Evolutionary conservation across 2,329 filamentous ascomycete species (phyloP), one percentile per base, ranked within the genome.

Genomic region (Alternaria sp.): DNA sequence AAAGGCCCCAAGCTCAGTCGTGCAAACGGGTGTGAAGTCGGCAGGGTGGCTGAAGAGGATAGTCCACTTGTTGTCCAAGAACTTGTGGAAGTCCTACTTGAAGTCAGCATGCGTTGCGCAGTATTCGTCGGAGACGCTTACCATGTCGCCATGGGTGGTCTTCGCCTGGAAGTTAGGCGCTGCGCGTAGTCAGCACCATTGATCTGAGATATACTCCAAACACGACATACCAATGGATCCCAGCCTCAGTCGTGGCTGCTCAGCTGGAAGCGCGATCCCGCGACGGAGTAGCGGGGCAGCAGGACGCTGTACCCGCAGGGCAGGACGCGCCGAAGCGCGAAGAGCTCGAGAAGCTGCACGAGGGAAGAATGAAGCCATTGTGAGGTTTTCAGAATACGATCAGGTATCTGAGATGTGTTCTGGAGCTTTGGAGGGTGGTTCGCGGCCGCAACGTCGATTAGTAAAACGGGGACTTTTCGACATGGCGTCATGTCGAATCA

Each of bases 21-120:
- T 97, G 87, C 94, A 97, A 63, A 97, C 94, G 58, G 94, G 94
- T 2, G 94, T 97, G 86, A 92, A 97, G 83, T 97, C 94, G 63
- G 83, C 91, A 4, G 92, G 92, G 84, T 95, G 92, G 30, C 90
- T 93, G 86, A 96, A 95, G 73, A 96, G 85, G 69, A 96, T 88
- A 62, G 90, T 89, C 92, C 92, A 95, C 76, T 87, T 90, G 84
- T 91, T 85, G 76, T 89, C 90, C 69, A 94, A 87, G 83, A 91
- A 94, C 81, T 93, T 86, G 82, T 94, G 91, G 85, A 95, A 93
- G 52, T 69, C 64, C 61, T 62, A 30, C 9, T n/a, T 26, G 17
- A 17, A 25, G 49, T 58, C 7, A 62, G 61, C 23, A 28, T 17
- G 17, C 5, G 10, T 54, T 36, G 25, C 17, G 12, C 45, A 44